These are phyloP conservation scores for Fusarium continuum DNA, from an alignment of 2,329 filamentous ascomycete species.

Conservation along the genomic window DNA sequence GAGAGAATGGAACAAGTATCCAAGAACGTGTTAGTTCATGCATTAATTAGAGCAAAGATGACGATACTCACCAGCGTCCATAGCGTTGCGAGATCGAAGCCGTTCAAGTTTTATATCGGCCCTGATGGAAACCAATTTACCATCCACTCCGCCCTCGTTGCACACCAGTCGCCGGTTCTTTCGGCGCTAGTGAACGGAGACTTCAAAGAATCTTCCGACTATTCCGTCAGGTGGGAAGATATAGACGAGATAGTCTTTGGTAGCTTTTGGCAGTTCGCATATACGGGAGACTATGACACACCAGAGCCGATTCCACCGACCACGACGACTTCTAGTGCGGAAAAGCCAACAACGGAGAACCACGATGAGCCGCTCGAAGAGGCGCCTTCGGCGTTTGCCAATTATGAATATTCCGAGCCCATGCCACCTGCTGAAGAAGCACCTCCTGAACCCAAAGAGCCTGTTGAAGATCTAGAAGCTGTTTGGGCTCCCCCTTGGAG, in stretches of 20 bases:
- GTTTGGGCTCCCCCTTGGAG: too few species aligned
- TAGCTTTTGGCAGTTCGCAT: conserved; percentile 9
- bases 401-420: too few species aligned
- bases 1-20: background rate
- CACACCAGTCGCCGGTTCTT: background rate
- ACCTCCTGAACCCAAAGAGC: too few species aligned
- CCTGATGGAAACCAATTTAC: background rate
- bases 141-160: conserved; percentile 1
- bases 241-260: background rate
- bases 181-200: background rate
- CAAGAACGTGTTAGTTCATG: background rate
- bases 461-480: too few species aligned
- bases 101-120: background rate
- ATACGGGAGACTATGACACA: background rate
- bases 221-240: background rate
- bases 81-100: conserved; percentile 1
- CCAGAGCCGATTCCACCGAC: background rate
- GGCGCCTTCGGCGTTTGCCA: too few species aligned
- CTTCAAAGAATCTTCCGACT: background rate
- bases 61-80: background rate
- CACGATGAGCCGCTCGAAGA: background rate
- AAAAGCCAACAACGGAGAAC: background rate
- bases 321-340: too few species aligned
- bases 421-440: too few species aligned
- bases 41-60: rapidly evolving